These are phyloP conservation scores for Yamadazyma tumulicola DNA, from an alignment of 805 yeast genomes.

Conservation along the genomic window DNA sequence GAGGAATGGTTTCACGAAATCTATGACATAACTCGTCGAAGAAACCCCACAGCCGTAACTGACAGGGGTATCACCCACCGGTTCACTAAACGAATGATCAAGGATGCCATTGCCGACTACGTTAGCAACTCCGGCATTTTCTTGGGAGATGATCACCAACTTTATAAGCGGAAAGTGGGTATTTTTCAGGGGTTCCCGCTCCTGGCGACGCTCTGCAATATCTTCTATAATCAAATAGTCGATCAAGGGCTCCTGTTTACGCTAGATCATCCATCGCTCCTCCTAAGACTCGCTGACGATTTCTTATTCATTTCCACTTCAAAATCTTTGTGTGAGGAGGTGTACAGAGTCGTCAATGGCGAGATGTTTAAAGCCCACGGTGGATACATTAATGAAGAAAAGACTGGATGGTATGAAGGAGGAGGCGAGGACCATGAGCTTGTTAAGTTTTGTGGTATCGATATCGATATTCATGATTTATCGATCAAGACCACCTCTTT, in stretches of 20 bases:
- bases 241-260: constrained; percentile 26
- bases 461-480: constrained; percentile 14
- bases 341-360: constrained; percentile 17
- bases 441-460: constrained; percentile 30
- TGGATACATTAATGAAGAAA: constrained; percentile 31
- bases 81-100: constrained; percentile 42
- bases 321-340: constrained; percentile 16
- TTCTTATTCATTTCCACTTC: constrained; percentile 65
- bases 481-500: constrained; percentile 1
- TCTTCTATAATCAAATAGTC: constrained; percentile 64
- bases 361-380: constrained; percentile 25
- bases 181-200: constrained; percentile 82
- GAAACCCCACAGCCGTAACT: constrained; percentile 7
- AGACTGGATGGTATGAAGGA: constrained; percentile 19
- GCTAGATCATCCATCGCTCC: constrained; percentile 21
- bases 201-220: constrained; percentile 71
- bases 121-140: constrained; percentile 47
- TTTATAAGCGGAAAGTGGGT: constrained; percentile 54
- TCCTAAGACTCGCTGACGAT: constrained; percentile 76
- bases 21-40: background rate
- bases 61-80: constrained; percentile 26
- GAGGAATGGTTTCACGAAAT: background rate
- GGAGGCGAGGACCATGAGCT: background rate
- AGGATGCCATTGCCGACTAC: constrained; percentile 48
- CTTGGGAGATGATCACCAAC: constrained; percentile 29